Evolutionary conservation across 2,329 filamentous ascomycete genomes (phyloP).

Genomic region (Zymoseptoria pseudotritici): DNA sequence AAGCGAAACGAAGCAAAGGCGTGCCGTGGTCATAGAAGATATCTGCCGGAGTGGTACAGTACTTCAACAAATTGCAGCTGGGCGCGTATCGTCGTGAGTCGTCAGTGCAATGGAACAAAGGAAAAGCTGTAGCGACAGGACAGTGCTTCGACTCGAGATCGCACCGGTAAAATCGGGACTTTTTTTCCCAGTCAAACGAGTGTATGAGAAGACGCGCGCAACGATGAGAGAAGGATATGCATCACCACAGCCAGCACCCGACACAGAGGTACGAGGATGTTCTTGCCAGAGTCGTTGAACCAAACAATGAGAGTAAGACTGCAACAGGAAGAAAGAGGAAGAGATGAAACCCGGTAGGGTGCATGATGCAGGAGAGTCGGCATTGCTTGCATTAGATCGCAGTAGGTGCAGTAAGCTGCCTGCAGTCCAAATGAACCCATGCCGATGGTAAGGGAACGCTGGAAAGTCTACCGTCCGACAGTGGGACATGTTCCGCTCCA

Average conservation of each 20-base stretch:
- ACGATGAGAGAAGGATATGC: conserved; percentile 21
- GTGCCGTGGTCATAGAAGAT: conserved; percentile 23
- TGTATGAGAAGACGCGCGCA: conserved; percentile 25
- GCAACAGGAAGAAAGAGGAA: conserved; percentile 16
- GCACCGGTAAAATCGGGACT: conserved; percentile 6
- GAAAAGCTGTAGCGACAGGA: conserved; percentile 16
- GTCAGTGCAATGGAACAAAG: conserved; percentile 13
- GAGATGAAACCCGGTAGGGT: conserved; percentile 20
- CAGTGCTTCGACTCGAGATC: conserved; percentile 10
- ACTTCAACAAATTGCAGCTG: conserved; percentile 15
- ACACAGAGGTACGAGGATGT: conserved; percentile 13
- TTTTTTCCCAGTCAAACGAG: conserved; percentile 20
- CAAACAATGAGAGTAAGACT: conserved; percentile 10
- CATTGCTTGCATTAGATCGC: conserved; percentile 10
- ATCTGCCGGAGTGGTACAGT: conserved; percentile 23
- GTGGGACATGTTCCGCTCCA: not conserved
- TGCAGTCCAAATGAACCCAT: conserved; percentile 7
- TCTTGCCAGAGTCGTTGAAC: conserved; percentile 9
- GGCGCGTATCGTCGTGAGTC: conserved; percentile 18
- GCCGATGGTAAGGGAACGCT: conserved; percentile 1
- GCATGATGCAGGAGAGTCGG: conserved; percentile 15
- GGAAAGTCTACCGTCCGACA: not conserved
- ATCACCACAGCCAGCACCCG: conserved; percentile 18
- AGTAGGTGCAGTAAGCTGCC: conserved; percentile 7
- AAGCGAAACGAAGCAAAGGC: conserved; percentile 24